Evolutionary conservation across 805 yeast genomes (phyloP).

Genomic region (Groenewaldozyma salmanticensis): DNA sequence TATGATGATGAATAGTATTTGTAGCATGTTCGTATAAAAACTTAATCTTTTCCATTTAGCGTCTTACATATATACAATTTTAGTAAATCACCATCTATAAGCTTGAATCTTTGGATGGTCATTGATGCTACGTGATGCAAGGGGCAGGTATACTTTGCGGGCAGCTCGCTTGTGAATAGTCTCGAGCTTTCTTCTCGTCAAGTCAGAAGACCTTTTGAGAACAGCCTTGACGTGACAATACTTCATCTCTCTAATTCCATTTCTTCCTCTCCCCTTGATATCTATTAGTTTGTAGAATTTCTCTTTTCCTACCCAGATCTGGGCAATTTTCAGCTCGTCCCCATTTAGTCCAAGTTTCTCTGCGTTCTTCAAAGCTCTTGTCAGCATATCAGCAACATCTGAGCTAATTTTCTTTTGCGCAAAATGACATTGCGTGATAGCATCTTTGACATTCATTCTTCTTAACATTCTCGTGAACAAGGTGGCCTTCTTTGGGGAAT

Average conservation of each 20-base stretch:
- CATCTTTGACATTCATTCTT: conserved; percentile 59
- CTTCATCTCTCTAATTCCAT: conserved; percentile 67
- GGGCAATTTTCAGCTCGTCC: conserved; percentile 58
- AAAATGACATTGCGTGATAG: conserved; percentile 89
- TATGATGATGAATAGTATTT: conserved; percentile 30
- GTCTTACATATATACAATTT: conserved; percentile 6
- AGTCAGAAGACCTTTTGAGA: conserved; percentile 42
- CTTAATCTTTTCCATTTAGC: no score
- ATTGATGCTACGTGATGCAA: conserved; percentile 32
- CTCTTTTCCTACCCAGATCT: conserved; percentile 89
- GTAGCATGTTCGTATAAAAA: no score
- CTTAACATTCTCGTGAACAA: conserved; percentile 67
- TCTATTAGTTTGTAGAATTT: conserved; percentile 72
- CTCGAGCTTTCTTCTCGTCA: conserved; percentile 45
- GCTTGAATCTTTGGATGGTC: conserved; percentile 22
- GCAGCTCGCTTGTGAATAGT: conserved; percentile 34
- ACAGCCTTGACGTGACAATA: conserved; percentile 75
- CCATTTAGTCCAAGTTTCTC: conserved; percentile 47
- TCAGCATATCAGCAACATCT: conserved; percentile 67
- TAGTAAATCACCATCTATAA: conserved; percentile 28
- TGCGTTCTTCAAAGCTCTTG: conserved; percentile 64
- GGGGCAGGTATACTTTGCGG: conserved; percentile 43
- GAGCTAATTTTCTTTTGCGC: conserved; percentile 67
- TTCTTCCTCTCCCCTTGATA: conserved; percentile 82
- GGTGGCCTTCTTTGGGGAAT: conserved; percentile 84